Base-by-base conservation (phyloP, 306 rosid species). In the Prunus campanulata region DNA sequence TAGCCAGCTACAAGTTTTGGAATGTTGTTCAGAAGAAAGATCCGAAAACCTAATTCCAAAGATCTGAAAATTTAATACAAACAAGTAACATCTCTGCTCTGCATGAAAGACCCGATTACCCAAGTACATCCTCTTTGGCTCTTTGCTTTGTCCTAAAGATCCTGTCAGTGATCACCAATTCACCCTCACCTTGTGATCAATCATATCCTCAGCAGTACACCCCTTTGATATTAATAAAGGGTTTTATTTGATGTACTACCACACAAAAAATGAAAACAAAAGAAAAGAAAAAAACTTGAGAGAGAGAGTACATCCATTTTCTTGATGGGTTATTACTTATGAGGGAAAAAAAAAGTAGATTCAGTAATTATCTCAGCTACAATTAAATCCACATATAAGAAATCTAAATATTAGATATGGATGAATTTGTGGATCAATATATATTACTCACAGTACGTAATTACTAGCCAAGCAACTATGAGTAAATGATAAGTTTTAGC, bases 1-100 rank as follows among this genome's bases (percentile, higher is more conserved):
- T 55, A 32, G 65, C 92, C 89, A 88, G 86, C 90, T 86, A 78
- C 15, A 80, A 76, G 29, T 60, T 80, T 84, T 88, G 92, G 87
- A 86, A 82, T 73, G 83, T 85, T 82, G 88, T 74, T 78, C 77
- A 60, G 78, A 78, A 63, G 79, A 79, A 68, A 87, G 74, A 77
- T 81, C 54, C 78, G 71, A 68, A 80, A 76, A 75, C 67, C 77
- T 68, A 83, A 74, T 75, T 85, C 85, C 77, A 27, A 85, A 55
- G 76, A 83, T 77, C 85, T 74, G 68, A 71, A 56, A 8, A 70
- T 46, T 32, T 52, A 18, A 73, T 74, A 70, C 9, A 51, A 50
- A 47, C 39, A 48, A 68, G 27, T 11, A 79, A 24, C 12, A 7
- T 30, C 20, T 30, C 68, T 69, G 42, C 20, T 30, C 68, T 69